phyloP scores from a whole-genome alignment of 129 eudicot species.

The Glebionis coronaria region DNA sequence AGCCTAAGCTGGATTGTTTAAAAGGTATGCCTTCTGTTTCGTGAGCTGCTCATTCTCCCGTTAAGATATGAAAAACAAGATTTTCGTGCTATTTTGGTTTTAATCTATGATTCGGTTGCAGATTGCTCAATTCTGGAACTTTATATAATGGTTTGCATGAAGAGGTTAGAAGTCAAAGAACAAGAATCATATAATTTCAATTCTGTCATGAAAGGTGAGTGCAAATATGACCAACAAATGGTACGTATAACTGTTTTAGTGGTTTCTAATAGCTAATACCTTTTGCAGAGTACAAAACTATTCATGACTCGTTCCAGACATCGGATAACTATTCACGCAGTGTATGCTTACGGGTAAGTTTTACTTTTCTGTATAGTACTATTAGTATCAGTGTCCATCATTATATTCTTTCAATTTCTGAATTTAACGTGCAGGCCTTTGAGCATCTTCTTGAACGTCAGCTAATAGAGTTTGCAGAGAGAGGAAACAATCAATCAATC shows the following conservation, averaged over 20 bases:
- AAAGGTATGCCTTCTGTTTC: conserved; percentile 46
- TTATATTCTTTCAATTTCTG: not conserved
- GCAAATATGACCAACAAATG: not conserved
- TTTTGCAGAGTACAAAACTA: conserved; percentile 71
- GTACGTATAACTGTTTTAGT: not conserved
- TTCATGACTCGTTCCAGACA: conserved; percentile 67
- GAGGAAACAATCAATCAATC: conserved; percentile 66
- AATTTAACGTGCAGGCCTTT: conserved; percentile 60
- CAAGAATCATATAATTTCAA: conserved; percentile 68
- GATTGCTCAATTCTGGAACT: conserved; percentile 91
- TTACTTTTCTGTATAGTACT: not conserved
- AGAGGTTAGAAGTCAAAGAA: conserved; percentile 78
- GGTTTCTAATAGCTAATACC: not conserved
- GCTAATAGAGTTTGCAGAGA: conserved; percentile 61
- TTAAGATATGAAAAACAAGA: not conserved
- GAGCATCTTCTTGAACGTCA: conserved; percentile 83
- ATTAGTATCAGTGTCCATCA: not conserved
- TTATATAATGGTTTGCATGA: conserved; percentile 90
- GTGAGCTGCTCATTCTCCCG: not conserved
- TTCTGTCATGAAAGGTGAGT: conserved; percentile 82
- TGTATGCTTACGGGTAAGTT: conserved; percentile 77
- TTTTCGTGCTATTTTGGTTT: not conserved
- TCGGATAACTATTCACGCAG: conserved; percentile 63
- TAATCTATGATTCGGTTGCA: conserved; percentile 24
- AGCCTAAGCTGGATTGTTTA: conserved; percentile 77